These are phyloP conservation scores for Mucor plumbeus DNA, from an alignment of 371 early-diverging fungal genomes.

Conservation along the genomic window DNA sequence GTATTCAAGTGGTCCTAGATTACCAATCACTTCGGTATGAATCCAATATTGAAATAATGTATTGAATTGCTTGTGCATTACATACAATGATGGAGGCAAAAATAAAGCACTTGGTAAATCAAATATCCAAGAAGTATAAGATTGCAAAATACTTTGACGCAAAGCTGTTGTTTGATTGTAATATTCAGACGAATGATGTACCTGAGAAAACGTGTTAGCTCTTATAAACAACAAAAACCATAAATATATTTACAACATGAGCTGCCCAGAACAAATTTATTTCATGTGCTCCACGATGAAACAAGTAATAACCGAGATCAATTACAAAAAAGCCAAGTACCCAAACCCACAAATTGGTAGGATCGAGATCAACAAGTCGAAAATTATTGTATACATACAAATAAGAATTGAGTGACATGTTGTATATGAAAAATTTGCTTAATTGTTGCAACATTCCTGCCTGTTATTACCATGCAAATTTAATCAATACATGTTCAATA, in stretches of 20 bases:
- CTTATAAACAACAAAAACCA: background rate
- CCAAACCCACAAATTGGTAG: constrained; percentile 50
- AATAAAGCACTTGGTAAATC: constrained; percentile 44
- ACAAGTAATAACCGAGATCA: constrained; percentile 60
- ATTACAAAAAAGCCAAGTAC: constrained; percentile 52
- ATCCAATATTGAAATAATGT: constrained; percentile 60
- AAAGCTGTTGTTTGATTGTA: constrained; percentile 63
- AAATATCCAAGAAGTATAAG: constrained; percentile 46
- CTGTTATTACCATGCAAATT: constrained; percentile 4
- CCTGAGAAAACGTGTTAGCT: background rate
- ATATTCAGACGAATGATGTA: constrained; percentile 50
- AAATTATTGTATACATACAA: constrained; percentile 55
- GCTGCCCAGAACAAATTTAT: constrained; percentile 62
- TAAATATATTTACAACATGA: constrained; percentile 29
- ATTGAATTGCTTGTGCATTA: constrained; percentile 55
- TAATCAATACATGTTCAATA: constrained; percentile 6
- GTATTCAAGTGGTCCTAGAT: constrained; percentile 58
- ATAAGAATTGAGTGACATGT: constrained; percentile 48
- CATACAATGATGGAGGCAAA: constrained; percentile 53
- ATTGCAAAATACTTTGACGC: constrained; percentile 55
- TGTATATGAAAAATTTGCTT: constrained; percentile 52
- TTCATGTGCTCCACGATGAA: constrained; percentile 64
- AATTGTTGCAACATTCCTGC: constrained; percentile 60
- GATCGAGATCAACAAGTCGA: constrained; percentile 47
- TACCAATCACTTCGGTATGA: constrained; percentile 35